phyloP scores from a whole-genome alignment of 768 basidiomycete species.

The Trametes cubensis region DNA sequence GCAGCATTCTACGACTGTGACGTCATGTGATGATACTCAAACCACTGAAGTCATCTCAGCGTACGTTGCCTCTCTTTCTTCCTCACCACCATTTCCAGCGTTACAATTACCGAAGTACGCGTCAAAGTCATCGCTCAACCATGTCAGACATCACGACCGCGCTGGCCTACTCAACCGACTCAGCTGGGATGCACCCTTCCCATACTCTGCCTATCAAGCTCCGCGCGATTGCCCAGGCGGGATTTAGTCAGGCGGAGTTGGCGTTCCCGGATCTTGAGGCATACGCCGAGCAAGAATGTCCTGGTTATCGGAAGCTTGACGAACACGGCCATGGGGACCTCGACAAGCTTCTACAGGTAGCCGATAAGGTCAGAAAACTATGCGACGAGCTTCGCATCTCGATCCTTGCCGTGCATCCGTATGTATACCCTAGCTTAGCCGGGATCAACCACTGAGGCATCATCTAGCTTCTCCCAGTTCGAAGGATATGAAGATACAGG shows the following conservation, averaged over 20 bases:
- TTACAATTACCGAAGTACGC: too few relatives aligned
- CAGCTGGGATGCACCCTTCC: conserved; percentile 37
- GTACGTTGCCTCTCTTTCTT: too few relatives aligned
- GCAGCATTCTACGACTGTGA: too few relatives aligned
- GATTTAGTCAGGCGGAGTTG: conserved; percentile 32
- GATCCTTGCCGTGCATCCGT: conserved; percentile 36
- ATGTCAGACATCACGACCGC: conserved; percentile 14
- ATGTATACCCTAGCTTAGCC: not conserved
- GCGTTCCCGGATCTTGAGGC: conserved; percentile 35
- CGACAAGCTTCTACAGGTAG: conserved; percentile 26
- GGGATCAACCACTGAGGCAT: not conserved
- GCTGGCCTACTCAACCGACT: conserved; percentile 35
- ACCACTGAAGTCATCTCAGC: too few relatives aligned
- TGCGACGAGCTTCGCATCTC: conserved; percentile 30
- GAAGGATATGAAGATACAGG: conserved; percentile 31
- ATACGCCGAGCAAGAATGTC: conserved; percentile 26
- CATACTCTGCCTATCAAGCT: conserved; percentile 36
- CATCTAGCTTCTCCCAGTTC: conserved; percentile 30
- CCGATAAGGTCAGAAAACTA: conserved; percentile 23
- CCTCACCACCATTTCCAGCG: too few relatives aligned
- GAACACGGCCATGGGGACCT: conserved; percentile 30
- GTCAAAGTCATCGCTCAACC: not conserved
- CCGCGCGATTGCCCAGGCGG: conserved; percentile 34
- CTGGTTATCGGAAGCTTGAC: conserved; percentile 30
- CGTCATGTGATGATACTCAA: too few relatives aligned